Conservation (phyloP, 2,329 filamentous ascomycete genomes). For the Fusarium napiforme region DNA sequence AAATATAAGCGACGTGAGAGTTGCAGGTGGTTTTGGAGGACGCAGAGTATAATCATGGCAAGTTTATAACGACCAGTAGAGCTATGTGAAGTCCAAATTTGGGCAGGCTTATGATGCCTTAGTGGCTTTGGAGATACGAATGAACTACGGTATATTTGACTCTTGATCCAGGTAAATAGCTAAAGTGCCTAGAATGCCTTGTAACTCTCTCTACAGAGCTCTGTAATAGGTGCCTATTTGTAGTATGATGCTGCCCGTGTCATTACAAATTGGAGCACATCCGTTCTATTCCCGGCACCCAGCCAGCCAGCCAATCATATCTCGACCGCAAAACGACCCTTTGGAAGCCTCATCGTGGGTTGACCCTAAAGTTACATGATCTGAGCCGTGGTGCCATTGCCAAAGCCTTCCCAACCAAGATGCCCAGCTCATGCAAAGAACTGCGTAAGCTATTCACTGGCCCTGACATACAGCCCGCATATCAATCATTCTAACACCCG, state of each 20-base stretch:
- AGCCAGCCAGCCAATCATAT: conserved; percentile 42
- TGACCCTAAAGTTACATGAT: conserved; percentile 23
- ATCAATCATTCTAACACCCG: background rate
- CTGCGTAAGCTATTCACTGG: conserved; percentile 73
- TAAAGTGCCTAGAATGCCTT: background rate
- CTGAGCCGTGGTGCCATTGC: conserved; percentile 33
- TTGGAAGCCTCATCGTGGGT: conserved; percentile 29
- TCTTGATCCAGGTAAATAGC: background rate
- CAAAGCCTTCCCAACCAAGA: conserved; percentile 54
- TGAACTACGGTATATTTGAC: background rate
- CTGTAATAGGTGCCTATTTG: background rate
- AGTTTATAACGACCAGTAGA: background rate
- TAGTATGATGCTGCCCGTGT: background rate
- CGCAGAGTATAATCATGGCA: conserved; percentile 4
- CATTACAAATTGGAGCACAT: background rate
- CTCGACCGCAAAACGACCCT: conserved; percentile 40
- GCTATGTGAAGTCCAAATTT: background rate
- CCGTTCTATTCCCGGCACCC: conserved; percentile 6
- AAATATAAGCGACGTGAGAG: conserved; percentile 4
- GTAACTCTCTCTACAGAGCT: background rate
- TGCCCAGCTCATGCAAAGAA: conserved; percentile 98
- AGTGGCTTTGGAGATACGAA: background rate
- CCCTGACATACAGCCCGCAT: background rate
- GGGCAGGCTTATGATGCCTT: background rate
- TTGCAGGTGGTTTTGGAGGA: conserved; percentile 21